These are phyloP conservation scores for Monilinia polystroma DNA, from an alignment of 2,329 filamentous ascomycete species.

Conservation along the genomic window DNA sequence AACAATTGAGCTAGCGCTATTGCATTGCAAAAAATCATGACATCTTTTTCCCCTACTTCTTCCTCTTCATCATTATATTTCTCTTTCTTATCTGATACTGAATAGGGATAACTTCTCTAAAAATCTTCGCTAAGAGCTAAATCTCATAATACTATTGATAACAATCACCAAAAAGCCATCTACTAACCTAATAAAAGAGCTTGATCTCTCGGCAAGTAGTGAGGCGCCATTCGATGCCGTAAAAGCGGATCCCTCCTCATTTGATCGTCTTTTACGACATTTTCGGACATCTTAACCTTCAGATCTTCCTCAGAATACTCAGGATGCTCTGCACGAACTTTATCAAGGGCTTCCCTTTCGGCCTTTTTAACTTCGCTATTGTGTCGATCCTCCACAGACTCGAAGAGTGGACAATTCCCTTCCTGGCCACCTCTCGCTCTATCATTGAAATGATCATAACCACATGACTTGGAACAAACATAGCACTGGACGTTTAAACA, in stretches of 20 bases:
- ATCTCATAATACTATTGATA: not conserved
- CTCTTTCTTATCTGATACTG: not conserved
- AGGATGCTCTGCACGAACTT: constrained; percentile 59
- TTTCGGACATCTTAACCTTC: constrained; percentile 57
- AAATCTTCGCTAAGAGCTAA: not conserved
- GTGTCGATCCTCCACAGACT: constrained; percentile 59
- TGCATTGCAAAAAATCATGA: not conserved
- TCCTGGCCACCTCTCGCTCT: constrained; percentile 45
- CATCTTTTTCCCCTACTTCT: not conserved
- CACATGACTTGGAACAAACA: constrained; percentile 65
- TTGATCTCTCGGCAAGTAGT: not conserved
- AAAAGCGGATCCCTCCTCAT: constrained; percentile 28
- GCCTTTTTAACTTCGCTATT: constrained; percentile 62
- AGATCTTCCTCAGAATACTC: constrained; percentile 58
- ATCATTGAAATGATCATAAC: constrained; percentile 71
- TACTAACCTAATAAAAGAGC: constrained; percentile 3
- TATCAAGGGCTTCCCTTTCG: constrained; percentile 55
- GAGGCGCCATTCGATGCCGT: not conserved
- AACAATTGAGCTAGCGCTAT: not conserved
- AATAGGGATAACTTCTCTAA: constrained; percentile 5
- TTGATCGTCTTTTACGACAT: constrained; percentile 48
- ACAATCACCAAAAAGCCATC: not conserved
- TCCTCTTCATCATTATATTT: constrained; percentile 6
- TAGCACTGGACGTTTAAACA: constrained; percentile 62
- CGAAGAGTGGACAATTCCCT: constrained; percentile 67